Percentiles rank a stretch among this genome's conserved stretches.
Evolutionary conservation across 2,329 filamentous ascomycete genomes (phyloP).

Genomic region (Aureobasidium melanogenum): DNA sequence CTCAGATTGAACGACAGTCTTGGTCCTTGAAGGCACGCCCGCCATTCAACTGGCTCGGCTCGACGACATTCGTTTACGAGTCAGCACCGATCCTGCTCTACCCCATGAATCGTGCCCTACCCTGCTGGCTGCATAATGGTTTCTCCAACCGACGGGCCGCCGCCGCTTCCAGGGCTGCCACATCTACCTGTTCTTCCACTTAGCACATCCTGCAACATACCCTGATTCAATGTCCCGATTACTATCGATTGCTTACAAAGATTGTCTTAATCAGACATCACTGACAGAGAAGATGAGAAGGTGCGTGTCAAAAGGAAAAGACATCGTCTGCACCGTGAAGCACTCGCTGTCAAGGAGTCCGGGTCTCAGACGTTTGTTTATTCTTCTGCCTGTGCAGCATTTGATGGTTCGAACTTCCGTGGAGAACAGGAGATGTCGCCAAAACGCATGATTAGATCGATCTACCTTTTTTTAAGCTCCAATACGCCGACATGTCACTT

Average conservation of each 20-base stretch:
- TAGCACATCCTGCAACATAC: not conserved
- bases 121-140: not conserved
- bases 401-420: too few relatives aligned
- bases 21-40: not conserved
- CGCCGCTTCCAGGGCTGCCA: not conserved
- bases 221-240: not conserved
- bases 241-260: not conserved
- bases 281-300: not conserved
- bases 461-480: not conserved
- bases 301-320: not conserved
- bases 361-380: too few relatives aligned
- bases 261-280: not conserved
- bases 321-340: not conserved
- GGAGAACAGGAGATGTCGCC: not conserved
- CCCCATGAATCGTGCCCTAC: conserved; percentile 3
- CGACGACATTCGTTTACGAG: not conserved
- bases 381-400: not conserved
- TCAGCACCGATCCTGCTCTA: not conserved
- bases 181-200: not conserved
- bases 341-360: not conserved
- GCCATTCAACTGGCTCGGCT: not conserved
- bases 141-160: not conserved
- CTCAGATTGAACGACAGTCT: not conserved
- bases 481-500: not conserved
- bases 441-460: not conserved